Conservation (phyloP, 257 asterid species). For the Linaria vulgaris region DNA sequence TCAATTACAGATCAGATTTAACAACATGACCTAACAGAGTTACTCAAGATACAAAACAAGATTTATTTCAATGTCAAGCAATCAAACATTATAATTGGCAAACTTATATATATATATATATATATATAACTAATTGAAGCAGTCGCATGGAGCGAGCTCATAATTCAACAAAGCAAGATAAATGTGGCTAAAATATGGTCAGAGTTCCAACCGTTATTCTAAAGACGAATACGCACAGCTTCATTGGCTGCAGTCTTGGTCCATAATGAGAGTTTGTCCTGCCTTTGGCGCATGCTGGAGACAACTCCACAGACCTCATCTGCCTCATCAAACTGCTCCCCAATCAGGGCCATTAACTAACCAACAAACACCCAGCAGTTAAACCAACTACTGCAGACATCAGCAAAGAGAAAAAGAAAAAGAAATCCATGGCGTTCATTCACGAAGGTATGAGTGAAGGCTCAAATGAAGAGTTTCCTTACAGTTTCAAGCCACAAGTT, state of each 20-base stretch:
- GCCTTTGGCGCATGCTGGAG: constrained; percentile 72
- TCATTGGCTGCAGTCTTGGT: constrained; percentile 90
- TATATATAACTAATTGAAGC: no score
- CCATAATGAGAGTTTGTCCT: constrained; percentile 86
- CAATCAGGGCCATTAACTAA: constrained; percentile 61
- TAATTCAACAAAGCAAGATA: not conserved
- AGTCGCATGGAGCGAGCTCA: not conserved
- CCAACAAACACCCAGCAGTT: constrained; percentile 24
- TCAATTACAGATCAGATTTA: no score
- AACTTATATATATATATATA: no score
- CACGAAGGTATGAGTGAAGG: constrained; percentile 13
- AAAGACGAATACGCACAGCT: constrained; percentile 60
- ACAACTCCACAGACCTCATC: constrained; percentile 71
- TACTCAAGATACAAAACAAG: no score
- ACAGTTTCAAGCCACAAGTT: constrained; percentile 93
- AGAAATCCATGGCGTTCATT: not conserved
- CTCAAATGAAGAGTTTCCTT: constrained; percentile 27
- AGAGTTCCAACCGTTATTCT: not conserved
- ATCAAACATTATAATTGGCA: no score
- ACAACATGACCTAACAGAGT: no score
- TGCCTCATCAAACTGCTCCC: constrained; percentile 69
- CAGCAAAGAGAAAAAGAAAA: not conserved
- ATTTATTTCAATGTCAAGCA: no score
- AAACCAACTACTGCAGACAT: constrained; percentile 4
- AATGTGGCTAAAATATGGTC: not conserved